These are phyloP conservation scores for Eutrema heterophyllum DNA, from an alignment of 345 rosid species.

Conservation along the genomic window DNA sequence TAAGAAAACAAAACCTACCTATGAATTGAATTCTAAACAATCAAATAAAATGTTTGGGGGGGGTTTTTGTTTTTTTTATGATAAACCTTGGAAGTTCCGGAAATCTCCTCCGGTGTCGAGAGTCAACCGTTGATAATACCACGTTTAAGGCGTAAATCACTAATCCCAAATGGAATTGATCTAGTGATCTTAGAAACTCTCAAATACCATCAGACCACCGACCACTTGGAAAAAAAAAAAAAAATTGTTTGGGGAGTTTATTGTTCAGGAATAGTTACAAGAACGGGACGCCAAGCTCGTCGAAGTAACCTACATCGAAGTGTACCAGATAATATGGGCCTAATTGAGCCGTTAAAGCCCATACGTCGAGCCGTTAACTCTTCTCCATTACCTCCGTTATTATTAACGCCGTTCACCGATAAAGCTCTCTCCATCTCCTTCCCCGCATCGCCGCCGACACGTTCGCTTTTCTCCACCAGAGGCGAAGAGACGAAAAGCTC, in stretches of 20 bases:
- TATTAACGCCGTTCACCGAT: slow-evolving; percentile 27
- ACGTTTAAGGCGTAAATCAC: too few relatives aligned
- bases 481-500: slow-evolving; percentile 82
- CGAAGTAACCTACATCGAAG: slow-evolving; percentile 58
- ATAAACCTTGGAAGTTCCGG: too few relatives aligned
- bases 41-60: too few relatives aligned
- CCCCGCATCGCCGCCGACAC: not conserved
- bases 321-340: slow-evolving; percentile 36
- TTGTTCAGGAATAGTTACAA: slow-evolving; percentile 77
- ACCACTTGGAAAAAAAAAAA: not conserved
- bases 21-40: too few relatives aligned
- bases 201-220: too few relatives aligned
- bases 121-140: too few relatives aligned
- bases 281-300: slow-evolving; percentile 86
- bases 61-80: too few relatives aligned
- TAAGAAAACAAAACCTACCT: too few relatives aligned
- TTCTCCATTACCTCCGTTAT: slow-evolving; percentile 15
- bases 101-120: too few relatives aligned
- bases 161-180: too few relatives aligned
- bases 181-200: too few relatives aligned
- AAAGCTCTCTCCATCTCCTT: slow-evolving; percentile 35
- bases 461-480: slow-evolving; percentile 46
- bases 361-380: slow-evolving; percentile 33
- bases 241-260: not conserved
- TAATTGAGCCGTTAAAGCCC: slow-evolving; percentile 37